Evolutionary conservation across 345 rosid species (phyloP).

Genomic region (Syzygium oleosum): DNA sequence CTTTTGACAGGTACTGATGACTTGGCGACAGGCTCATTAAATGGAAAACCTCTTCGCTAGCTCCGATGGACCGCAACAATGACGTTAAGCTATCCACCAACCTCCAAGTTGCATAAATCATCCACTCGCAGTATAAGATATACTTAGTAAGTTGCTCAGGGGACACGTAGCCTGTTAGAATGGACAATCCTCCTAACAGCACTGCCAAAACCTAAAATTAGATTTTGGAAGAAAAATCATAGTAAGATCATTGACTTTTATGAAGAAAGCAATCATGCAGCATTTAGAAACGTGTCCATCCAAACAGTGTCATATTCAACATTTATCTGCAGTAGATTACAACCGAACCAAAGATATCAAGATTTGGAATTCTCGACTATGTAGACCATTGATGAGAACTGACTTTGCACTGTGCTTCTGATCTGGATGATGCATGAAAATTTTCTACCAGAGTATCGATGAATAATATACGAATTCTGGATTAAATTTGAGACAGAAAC

Average conservation of each 20-base stretch:
- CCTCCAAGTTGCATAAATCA: slow-evolving; percentile 52
- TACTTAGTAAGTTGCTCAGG: slow-evolving; percentile 40
- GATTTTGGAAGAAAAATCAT: not conserved
- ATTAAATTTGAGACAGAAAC: not conserved
- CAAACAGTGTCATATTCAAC: not conserved
- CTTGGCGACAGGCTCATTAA: slow-evolving; percentile 25
- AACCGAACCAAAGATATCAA: not conserved
- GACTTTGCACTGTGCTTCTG: not conserved
- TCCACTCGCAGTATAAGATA: slow-evolving; percentile 42
- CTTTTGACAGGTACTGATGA: slow-evolving; percentile 27
- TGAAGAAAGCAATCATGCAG: not conserved
- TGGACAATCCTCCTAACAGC: slow-evolving; percentile 37
- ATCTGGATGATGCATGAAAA: not conserved
- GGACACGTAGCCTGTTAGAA: slow-evolving; percentile 24
- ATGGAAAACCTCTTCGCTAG: slow-evolving; percentile 38
- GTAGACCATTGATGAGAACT: not conserved
- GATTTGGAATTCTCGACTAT: not conserved
- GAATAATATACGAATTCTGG: not conserved
- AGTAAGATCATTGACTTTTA: not conserved
- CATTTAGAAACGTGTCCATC: not conserved
- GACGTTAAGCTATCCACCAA: slow-evolving; percentile 33
- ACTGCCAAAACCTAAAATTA: slow-evolving; percentile 26
- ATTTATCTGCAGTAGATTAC: not conserved
- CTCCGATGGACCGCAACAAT: slow-evolving; percentile 33
- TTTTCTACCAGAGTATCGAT: not conserved